Evolutionary conservation across 1,284 basidiomycete genomes (phyloP), one percentile per base, ranked within the genome.

Genomic region (Microbotryum lychnidis-dioicae): DNA sequence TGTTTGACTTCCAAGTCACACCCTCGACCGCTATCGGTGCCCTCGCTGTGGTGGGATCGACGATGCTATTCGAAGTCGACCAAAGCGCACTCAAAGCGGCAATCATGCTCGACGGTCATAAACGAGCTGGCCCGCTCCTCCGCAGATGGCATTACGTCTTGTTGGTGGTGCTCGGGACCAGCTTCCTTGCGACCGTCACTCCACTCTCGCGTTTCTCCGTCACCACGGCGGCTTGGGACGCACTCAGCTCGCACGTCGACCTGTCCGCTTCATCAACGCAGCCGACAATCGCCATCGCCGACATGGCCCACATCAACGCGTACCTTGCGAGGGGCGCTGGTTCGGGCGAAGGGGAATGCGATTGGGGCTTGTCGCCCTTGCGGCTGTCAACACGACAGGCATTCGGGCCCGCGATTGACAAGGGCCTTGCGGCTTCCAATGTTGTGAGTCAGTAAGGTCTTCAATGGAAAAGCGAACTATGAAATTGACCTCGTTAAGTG

Each of bases 1-100:
- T 73, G 45, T 74, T 70, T 64, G 59, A 69, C 46, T 72, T 71
- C 58, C 60, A 71, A 25, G 62, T 73, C 42, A 69, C 71, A 6
- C 45, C 66, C 6, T 60, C 68, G 0, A 71, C 71, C 23, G 67
- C 69, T 18, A 50, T 69, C 27, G 74, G 74, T 21, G 65, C 68
- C 1, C 48, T 66, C 3, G 62, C 72, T 14, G 71, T 74, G 51
- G 68, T 74, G 25, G 53, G 68, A 45, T 70, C 72, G 50, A 74
- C 74, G 8, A 62, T 73, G 44, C 65, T 73, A 2, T 75, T 72
- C 66, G 67, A 71, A 55, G 47, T 53, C n/a, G 58, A 50, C 48
- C 27, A 62, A 3, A 12, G 48, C 9, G 48, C 48, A 20, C 20
- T 49, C 18, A 21, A 21, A 21, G 10, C 48, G 16, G 48, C 48